A percentile compares a stretch with the other conserved stretches of the same genome.
Evolutionary conservation across 2,329 filamentous ascomycete species (phyloP).

Genomic region (Nigrospora sphaerica): DNA sequence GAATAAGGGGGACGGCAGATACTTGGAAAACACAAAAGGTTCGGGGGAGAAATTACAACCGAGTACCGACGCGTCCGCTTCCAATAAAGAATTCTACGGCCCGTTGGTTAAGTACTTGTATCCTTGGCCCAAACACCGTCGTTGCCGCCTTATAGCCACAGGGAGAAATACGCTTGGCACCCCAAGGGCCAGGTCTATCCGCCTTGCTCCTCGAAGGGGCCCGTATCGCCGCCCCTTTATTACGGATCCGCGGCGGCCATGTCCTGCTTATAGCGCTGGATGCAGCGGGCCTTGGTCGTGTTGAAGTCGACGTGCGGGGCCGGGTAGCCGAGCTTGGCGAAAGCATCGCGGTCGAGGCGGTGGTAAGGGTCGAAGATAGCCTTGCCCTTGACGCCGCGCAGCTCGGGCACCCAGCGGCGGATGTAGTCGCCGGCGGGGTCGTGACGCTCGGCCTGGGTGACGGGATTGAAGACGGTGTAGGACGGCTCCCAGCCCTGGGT

Average conservation of each 20-base stretch:
- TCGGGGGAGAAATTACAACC: too few relatives aligned
- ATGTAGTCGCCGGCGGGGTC: conserved; percentile 61
- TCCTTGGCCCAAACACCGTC: too few relatives aligned
- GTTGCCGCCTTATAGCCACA: too few relatives aligned
- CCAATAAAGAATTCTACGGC: too few relatives aligned
- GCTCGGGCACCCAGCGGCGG: conserved; percentile 57
- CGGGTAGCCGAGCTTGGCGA: conserved; percentile 53
- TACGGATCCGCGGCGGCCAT: conserved; percentile 16
- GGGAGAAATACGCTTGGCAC: too few relatives aligned
- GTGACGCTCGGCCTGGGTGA: conserved; percentile 61
- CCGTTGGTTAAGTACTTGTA: too few relatives aligned
- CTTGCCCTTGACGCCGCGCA: conserved; percentile 47
- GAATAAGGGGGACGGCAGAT: not conserved
- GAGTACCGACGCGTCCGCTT: too few relatives aligned
- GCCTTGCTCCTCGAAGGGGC: too few relatives aligned
- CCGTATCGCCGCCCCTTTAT: not conserved
- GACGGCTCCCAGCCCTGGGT: conserved; percentile 67
- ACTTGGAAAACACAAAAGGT: too few relatives aligned
- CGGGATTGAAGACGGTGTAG: conserved; percentile 65
- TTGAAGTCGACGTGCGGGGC: conserved; percentile 56
- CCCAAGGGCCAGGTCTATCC: too few relatives aligned
- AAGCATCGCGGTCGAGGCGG: conserved; percentile 38
- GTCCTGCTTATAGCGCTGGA: conserved; percentile 51
- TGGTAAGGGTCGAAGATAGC: conserved; percentile 61
- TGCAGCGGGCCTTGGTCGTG: conserved; percentile 46